phyloP scores from a whole-genome alignment of 495 filamentous ascomycete species.

The Xylaria longipes region DNA sequence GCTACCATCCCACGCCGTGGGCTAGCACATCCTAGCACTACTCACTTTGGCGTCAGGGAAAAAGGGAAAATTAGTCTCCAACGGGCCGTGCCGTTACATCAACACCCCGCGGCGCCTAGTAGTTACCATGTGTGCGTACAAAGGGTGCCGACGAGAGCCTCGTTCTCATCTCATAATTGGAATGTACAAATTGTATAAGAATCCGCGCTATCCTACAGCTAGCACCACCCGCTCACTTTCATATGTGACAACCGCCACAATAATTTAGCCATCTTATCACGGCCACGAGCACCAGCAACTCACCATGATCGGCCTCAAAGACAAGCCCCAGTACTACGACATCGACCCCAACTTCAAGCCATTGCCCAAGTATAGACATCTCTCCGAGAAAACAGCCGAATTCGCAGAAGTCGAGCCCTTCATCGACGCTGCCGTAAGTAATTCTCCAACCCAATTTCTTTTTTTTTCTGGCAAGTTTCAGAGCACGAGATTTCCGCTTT shows the following conservation, averaged over 20 bases:
- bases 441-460: too few species aligned
- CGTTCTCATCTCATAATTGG: not conserved
- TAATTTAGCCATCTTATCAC: not conserved
- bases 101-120: not conserved
- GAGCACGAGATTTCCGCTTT: too few species aligned
- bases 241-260: not conserved
- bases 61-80: not conserved
- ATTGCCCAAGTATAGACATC: constrained; percentile 35
- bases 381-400: constrained; percentile 34
- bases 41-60: not conserved
- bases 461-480: too few species aligned
- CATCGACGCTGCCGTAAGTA: constrained; percentile 15
- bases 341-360: constrained; percentile 33
- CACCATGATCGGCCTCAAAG: constrained; percentile 31
- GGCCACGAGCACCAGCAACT: not conserved
- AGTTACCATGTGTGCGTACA: not conserved
- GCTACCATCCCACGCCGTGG: not conserved
- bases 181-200: constrained; percentile 4
- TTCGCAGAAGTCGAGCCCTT: constrained; percentile 26
- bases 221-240: constrained; percentile 1
- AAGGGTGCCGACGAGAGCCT: not conserved
- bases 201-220: not conserved
- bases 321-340: constrained; percentile 34
- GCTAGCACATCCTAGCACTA: not conserved
- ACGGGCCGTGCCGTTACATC: not conserved